Base-by-base conservation (phyloP, 352 stramenopile genomes). In the Phytopythium cucurbitacearum region DNA sequence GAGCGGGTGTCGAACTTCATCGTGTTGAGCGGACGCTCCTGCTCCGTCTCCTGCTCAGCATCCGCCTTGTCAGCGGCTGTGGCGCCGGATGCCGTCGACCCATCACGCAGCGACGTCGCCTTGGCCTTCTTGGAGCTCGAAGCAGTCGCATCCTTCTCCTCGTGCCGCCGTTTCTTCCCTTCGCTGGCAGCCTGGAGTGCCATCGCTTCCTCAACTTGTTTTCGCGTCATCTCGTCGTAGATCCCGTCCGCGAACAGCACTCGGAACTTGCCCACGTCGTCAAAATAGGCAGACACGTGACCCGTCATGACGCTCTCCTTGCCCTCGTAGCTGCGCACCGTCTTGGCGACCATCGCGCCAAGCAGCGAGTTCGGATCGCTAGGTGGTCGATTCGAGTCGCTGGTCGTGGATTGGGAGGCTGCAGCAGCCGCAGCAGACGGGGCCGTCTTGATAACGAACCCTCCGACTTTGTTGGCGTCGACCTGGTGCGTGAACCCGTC, bases 231-330 rank as follows among this genome's bases (percentile, higher is more conserved):
- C 28, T 85, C 75, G 8, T 66, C 63, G 45, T 69, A 76, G 32
- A 76, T 43, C 1, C 69, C 68, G 35, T 81, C 67, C 4, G 52
- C 46, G 13, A 82, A 80, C 7, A 81, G 53, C 15, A 88, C 68
- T 7, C 71, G 67, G 33, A 80, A 86, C 39, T 59, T 65, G 16
- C 69, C 46, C n/a, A 67, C 64, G 33, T 71, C 58, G 0, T 62
- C 39, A 43, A 83, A 73, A 44, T 77, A 88, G 34, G 72, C 57
- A 38, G 70, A 63, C 45, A 88, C 71, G n/a, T 67, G 65, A 6
- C 77, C 77, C 2, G 45, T 58, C 8, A 68, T 65, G 36, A 67
- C 62, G 12, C 66, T 50, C 49, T 64, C 65, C 40, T 72, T 56
- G 44, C 71, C 69, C 28, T 85, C 71, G 57, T 89, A 85, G 33